phyloP scores from a whole-genome alignment of 164 flowering plant genomes.

The Platanus orientalis region DNA sequence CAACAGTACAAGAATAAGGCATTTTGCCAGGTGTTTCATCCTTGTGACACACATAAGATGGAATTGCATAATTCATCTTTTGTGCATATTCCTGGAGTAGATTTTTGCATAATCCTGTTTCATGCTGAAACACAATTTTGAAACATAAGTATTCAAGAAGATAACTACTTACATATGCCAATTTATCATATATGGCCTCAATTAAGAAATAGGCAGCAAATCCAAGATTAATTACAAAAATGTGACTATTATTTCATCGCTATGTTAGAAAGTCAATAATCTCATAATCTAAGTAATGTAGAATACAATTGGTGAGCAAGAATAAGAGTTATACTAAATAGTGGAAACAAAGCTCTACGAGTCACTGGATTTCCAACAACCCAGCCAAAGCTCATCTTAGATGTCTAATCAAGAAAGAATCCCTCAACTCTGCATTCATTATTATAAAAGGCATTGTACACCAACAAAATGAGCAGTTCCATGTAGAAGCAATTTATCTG shows the following conservation, averaged over 20 bases:
- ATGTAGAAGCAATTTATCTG: too few relatives aligned
- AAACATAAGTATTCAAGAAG: not conserved
- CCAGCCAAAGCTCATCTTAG: not conserved
- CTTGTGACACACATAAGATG: conserved; percentile 60
- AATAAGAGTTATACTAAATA: not conserved
- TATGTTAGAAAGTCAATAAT: not conserved
- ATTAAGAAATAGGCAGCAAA: too few relatives aligned
- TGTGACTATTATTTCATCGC: not conserved
- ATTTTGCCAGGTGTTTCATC: conserved; percentile 32
- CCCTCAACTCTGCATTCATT: not conserved
- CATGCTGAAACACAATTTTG: conserved; percentile 47
- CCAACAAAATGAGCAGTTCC: too few relatives aligned
- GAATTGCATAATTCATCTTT: conserved; percentile 86
- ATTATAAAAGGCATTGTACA: too few relatives aligned
- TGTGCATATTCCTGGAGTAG: conserved; percentile 94
- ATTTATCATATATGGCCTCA: not conserved
- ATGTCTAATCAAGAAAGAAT: not conserved
- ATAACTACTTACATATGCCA: not conserved
- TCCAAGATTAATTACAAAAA: too few relatives aligned
- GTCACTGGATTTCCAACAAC: not conserved
- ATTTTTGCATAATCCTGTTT: conserved; percentile 92
- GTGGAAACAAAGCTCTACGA: not conserved
- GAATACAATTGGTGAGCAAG: not conserved
- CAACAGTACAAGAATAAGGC: conserved; percentile 60
- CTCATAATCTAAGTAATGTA: not conserved